Evolutionary conservation across 352 stramenopile genomes (phyloP).

Genomic region (Phytophthora cryptogea): DNA sequence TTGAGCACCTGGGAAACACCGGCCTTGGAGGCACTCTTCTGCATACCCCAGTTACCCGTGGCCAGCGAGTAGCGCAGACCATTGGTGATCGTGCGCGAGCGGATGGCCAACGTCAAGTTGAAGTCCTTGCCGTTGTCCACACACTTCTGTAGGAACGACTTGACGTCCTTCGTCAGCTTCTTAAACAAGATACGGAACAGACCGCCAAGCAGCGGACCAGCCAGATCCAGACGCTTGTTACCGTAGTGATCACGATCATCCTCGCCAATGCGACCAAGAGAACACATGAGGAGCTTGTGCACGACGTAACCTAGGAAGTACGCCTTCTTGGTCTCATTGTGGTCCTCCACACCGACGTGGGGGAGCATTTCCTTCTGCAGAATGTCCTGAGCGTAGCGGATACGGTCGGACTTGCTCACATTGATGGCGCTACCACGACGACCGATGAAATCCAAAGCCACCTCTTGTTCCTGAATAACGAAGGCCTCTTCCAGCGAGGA

Average conservation of each 20-base stretch:
- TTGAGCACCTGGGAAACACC: slow-evolving; percentile 99
- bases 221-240: slow-evolving; percentile 99
- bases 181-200: slow-evolving; percentile 99
- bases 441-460: slow-evolving; percentile 99
- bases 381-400: slow-evolving; percentile 98
- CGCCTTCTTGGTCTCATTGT: slow-evolving; percentile 96
- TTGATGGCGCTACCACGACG: slow-evolving; percentile 94
- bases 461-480: slow-evolving; percentile 98
- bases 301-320: slow-evolving; percentile 99
- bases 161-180: slow-evolving; percentile 99
- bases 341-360: slow-evolving; percentile 98
- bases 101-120: slow-evolving; percentile 97
- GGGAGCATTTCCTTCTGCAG: slow-evolving; percentile 99
- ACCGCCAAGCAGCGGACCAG: slow-evolving; percentile 96
- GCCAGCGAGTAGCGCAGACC: slow-evolving; percentile 98
- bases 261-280: slow-evolving; percentile 96
- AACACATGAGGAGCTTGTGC: slow-evolving; percentile 99
- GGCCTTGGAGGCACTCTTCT: slow-evolving; percentile 94
- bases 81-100: slow-evolving; percentile 98
- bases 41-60: slow-evolving; percentile 99
- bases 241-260: slow-evolving; percentile 99
- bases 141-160: slow-evolving; percentile 92
- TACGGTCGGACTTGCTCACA: slow-evolving; percentile 97
- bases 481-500: slow-evolving; percentile 98
- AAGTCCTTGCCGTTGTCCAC: slow-evolving; percentile 95